Conservation (phyloP, 2,329 filamentous ascomycete species). For the Aspergillus arachidicola region DNA sequence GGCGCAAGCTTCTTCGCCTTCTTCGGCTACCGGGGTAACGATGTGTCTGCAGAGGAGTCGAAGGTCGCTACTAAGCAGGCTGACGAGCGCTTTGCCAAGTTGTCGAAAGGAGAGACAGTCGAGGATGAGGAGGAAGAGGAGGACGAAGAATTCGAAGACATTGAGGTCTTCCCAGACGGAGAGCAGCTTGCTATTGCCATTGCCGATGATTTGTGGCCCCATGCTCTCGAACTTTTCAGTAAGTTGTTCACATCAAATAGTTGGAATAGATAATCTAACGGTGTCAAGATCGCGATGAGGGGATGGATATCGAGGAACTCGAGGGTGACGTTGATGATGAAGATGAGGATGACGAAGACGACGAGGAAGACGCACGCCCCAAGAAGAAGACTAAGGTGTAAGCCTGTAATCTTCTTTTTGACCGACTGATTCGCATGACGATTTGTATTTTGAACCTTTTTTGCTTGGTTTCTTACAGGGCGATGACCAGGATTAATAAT, state of each 20-base stretch:
- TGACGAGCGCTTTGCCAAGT: conserved; percentile 57
- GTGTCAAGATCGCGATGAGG: conserved; percentile 59
- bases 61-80: conserved; percentile 63
- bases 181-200: conserved; percentile 80
- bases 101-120: conserved; percentile 54
- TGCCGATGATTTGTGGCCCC: conserved; percentile 85
- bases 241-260: conserved; percentile 44
- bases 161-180: conserved; percentile 86
- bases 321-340: conserved; percentile 58
- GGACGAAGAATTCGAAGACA: conserved; percentile 61
- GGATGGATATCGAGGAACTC: conserved; percentile 64
- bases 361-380: conserved; percentile 47
- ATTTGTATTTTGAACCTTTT: conserved; percentile 15
- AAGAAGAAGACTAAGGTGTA: conserved; percentile 44
- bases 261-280: background rate
- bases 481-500: conserved; percentile 75
- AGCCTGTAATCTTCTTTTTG: conserved; percentile 19
- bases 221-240: conserved; percentile 91
- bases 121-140: conserved; percentile 48
- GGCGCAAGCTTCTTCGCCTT: conserved; percentile 82
- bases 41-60: conserved; percentile 73
- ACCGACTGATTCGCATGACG: conserved; percentile 9
- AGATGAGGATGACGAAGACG: conserved; percentile 43
- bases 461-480: conserved; percentile 53
- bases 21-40: conserved; percentile 77